Evolutionary conservation across 352 stramenopile genomes (phyloP), one percentile per base, ranked within the genome.

Genomic region (Globisporangium mamillatum): DNA sequence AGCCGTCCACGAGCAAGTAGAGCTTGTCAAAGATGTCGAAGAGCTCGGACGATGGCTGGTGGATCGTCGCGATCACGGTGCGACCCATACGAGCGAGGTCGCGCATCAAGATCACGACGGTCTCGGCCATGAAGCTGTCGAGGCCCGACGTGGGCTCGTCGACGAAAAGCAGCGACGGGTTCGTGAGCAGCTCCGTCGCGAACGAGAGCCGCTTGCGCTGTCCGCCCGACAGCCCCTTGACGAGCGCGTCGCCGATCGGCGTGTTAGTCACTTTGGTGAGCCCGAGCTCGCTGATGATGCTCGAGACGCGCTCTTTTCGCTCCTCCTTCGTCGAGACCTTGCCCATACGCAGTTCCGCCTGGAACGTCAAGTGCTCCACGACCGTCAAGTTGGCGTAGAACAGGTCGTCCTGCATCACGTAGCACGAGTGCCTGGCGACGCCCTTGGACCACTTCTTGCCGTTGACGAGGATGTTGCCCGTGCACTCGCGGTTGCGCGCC

Each of bases 391-490:
- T 93, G 25, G 72, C 73, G 53, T 95, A 76, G 41, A 97, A 78
- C 32, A 97, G 76, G 74, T 97, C 91, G 65, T 97, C 91, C 63
- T 96, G 89, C 73, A 90, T 90, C 16, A 95, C 83, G 64, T 94
- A 95, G 61, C 67, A 75, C 52, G 75, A 66, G 58, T 70, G 68
- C 29, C 66, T 68, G n/a, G 68, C 71, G 18, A 78, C 46, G 20
- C 60, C 38, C 50, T 75, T 69, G 62, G 56, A 74, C 75, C 75
- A 82, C 27, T 53, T 54, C 38, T 72, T 66, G 41, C 92, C 92
- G 56, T 79, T 86, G 52, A 97, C 78, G 20, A 67, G 71, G 36
- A 83, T 86, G 16, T 34, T 73, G 57, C 85, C 78, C 8, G 67
- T 79, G 32, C 86, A 92, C 20, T 78, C 76, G 25, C 71, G 84